A percentile compares a stretch with the other conserved stretches of the same genome.
phyloP scores from a whole-genome alignment of 305 asterid species.

The Fraxinus platypoda region DNA sequence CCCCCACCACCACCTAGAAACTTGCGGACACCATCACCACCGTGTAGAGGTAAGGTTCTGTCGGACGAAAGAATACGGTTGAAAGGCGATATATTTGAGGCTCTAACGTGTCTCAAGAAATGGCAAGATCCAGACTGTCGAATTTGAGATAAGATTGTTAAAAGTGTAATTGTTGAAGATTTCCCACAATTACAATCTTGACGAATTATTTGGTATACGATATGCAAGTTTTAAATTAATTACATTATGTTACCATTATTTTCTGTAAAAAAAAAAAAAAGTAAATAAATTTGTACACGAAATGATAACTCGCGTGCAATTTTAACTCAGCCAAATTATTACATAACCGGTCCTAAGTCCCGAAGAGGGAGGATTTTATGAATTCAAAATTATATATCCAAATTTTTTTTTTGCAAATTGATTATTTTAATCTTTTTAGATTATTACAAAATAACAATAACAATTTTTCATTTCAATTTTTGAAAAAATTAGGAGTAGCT shows the following conservation, averaged over 20 bases:
- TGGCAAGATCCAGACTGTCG: neutral
- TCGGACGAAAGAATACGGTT: neutral
- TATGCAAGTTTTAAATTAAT: neutral
- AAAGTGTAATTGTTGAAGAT: neutral
- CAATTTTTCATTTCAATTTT: neutral
- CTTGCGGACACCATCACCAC: neutral
- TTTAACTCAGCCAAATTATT: too few species aligned
- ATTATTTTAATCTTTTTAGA: too few species aligned
- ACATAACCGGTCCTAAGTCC: neutral
- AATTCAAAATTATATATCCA: neutral
- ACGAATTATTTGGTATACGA: neutral
- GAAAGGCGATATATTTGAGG: neutral
- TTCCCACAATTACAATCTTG: too few species aligned
- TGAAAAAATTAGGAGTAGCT: neutral
- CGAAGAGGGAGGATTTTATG: neutral
- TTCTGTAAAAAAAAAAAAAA: neutral
- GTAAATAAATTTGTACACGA: neutral
- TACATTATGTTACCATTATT: neutral
- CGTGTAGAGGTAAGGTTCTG: neutral
- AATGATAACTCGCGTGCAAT: neutral
- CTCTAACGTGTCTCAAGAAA: neutral
- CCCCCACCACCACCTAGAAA: neutral
- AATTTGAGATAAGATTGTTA: neutral
- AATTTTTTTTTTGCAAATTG: too few species aligned
- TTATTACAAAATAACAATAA: too few species aligned